These are phyloP conservation scores for Trichoderma sp. DNA, from an alignment of 2,329 filamentous ascomycete genomes.

Conservation along the genomic window DNA sequence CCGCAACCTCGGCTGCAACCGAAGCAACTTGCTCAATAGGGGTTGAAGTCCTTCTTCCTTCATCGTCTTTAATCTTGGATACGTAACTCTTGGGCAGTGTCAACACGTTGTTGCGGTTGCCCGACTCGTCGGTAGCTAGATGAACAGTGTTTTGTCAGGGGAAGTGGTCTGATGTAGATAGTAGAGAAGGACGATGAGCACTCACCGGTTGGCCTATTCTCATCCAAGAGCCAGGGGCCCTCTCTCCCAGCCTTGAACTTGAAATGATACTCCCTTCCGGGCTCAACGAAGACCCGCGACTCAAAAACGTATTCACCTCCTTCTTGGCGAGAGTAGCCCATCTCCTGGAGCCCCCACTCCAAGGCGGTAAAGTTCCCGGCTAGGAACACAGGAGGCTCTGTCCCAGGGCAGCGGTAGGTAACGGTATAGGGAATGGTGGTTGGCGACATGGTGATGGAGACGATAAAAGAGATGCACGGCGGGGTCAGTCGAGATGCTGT, in stretches of 20 bases:
- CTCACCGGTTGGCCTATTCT: conserved; percentile 58
- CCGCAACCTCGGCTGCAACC: conserved; percentile 45
- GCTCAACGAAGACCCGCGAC: conserved; percentile 52
- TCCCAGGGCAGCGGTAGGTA: conserved; percentile 57
- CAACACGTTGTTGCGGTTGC: conserved; percentile 22
- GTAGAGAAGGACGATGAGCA: neutral
- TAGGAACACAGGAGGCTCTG: conserved; percentile 66
- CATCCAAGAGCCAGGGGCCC: conserved; percentile 69
- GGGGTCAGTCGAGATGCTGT: neutral
- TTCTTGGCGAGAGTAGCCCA: conserved; percentile 50
- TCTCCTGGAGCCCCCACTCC: conserved; percentile 65
- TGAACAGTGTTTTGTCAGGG: neutral
- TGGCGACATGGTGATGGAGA: conserved; percentile 22
- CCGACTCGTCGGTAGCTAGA: conserved; percentile 21
- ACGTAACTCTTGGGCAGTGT: conserved; percentile 23
- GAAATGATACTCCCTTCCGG: conserved; percentile 65
- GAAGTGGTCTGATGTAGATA: neutral
- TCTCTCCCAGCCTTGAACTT: conserved; percentile 67
- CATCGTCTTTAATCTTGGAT: conserved; percentile 6
- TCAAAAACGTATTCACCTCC: conserved; percentile 58
- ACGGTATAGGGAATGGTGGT: conserved; percentile 48
- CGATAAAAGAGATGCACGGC: neutral
- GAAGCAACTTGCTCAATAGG: conserved; percentile 42
- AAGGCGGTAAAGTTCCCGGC: conserved; percentile 67
- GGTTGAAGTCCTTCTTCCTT: conserved; percentile 32